These are phyloP conservation scores for Haberlea rhodopensis DNA, from an alignment of 257 asterid species.

Conservation along the genomic window DNA sequence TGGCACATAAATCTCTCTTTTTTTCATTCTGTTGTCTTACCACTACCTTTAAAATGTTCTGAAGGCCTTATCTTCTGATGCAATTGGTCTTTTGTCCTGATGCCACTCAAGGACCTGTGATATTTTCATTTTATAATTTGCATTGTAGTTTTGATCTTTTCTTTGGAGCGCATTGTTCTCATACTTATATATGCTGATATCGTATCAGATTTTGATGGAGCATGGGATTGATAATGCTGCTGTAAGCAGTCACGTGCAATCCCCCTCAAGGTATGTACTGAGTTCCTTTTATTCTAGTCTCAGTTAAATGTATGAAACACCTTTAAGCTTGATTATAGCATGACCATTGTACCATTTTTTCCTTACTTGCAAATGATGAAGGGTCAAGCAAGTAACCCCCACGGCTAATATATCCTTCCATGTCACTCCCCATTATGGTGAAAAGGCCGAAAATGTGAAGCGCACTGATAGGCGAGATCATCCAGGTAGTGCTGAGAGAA, in stretches of 20 bases:
- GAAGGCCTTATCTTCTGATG: slow-evolving; percentile 9
- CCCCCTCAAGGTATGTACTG: slow-evolving; percentile 48
- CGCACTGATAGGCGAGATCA: slow-evolving; percentile 63
- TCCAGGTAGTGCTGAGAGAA: slow-evolving; percentile 46
- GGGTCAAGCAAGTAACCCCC: slow-evolving; percentile 54
- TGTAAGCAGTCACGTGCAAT: slow-evolving; percentile 44
- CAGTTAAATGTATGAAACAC: not conserved
- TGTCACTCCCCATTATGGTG: slow-evolving; percentile 36
- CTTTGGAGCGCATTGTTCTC: slow-evolving; percentile 11
- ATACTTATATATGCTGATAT: not conserved
- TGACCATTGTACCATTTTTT: not conserved
- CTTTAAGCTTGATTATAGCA: slow-evolving; percentile 4
- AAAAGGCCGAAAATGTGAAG: slow-evolving; percentile 44
- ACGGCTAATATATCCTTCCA: slow-evolving; percentile 45
- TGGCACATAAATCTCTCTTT: too few species aligned
- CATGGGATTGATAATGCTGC: slow-evolving; percentile 59
- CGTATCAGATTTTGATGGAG: slow-evolving; percentile 64
- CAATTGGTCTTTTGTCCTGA: slow-evolving; percentile 10
- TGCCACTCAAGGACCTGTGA: not conserved
- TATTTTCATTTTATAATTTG: too few species aligned
- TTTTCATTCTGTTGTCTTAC: not conserved
- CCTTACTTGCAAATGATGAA: slow-evolving; percentile 23
- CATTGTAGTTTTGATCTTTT: not conserved
- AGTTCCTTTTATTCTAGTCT: slow-evolving; percentile 2
- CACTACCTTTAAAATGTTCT: slow-evolving; percentile 10